Conservation (phyloP, 2,329 filamentous ascomycete genomes). For the Ceratocystis ficicola region DNA sequence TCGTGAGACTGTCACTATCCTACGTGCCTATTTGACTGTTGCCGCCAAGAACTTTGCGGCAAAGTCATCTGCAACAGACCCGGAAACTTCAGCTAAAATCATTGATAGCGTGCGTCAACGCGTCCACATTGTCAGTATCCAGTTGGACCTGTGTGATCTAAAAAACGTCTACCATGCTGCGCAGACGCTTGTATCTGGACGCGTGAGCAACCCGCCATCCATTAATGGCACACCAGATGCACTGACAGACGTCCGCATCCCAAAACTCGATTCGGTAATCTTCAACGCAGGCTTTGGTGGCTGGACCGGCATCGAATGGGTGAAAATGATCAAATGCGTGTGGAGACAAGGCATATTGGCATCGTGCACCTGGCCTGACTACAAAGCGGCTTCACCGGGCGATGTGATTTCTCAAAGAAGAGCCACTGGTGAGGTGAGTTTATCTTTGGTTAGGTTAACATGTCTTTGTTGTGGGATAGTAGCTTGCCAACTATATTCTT, state of each 20-base stretch:
- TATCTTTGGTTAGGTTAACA: not conserved
- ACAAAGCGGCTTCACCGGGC: slow-evolving; percentile 51
- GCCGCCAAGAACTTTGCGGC: slow-evolving; percentile 35
- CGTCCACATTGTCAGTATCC: slow-evolving; percentile 46
- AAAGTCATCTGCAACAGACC: slow-evolving; percentile 42
- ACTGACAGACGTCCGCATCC: slow-evolving; percentile 40
- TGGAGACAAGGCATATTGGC: slow-evolving; percentile 51
- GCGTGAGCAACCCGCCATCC: slow-evolving; percentile 36
- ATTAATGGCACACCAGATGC: slow-evolving; percentile 29
- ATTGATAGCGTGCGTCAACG: slow-evolving; percentile 34
- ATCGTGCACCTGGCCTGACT: slow-evolving; percentile 63
- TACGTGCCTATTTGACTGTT: slow-evolving; percentile 50
- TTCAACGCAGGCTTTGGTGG: slow-evolving; percentile 84
- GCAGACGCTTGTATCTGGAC: slow-evolving; percentile 35
- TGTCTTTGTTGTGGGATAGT: not conserved
- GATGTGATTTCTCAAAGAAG: slow-evolving; percentile 18
- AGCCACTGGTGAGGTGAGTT: slow-evolving; percentile 6
- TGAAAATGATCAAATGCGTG: slow-evolving; percentile 28
- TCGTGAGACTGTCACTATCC: slow-evolving; percentile 52
- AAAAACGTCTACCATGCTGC: slow-evolving; percentile 39
- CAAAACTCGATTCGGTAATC: slow-evolving; percentile 65
- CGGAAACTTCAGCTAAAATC: slow-evolving; percentile 41
- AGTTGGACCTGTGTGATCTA: slow-evolving; percentile 50
- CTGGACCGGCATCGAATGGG: slow-evolving; percentile 59
- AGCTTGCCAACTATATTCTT: not conserved